Evolutionary conservation across 306 rosid genomes (phyloP), one percentile per base, ranked within the genome.

Genomic region (Comarum palustre): DNA sequence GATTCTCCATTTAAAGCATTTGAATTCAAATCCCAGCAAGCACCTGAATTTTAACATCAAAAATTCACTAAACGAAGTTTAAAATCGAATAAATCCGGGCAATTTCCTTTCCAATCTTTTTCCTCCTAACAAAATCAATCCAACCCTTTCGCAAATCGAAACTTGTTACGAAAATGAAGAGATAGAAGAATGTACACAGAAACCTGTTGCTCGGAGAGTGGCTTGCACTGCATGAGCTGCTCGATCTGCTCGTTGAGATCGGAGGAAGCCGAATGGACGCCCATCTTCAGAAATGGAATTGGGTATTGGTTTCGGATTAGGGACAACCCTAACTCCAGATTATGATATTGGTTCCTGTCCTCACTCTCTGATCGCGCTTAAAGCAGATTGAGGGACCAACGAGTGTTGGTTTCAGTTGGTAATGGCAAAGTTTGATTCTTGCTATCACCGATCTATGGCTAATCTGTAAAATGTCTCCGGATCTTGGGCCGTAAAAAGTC

Each of bases 181-280:
- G 16, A 71, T 36, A n/a, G 48, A 14, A 3, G 66, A 54, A 34
- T 8, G 71, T 15, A 71, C 3, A 51, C 19, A 76, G 12, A 54
- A 78, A 94, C 98, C 97, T 91, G 97, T 58, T 85, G 97, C 81
- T 94, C 98, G 24, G 94, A 86, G 71, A 94, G 96, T 32, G 98
- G 98, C 80, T 91, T 91, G 97, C 98, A 94, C 87, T 94, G 95
- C 97, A 86, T 89, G 83, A 94, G 97, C 90, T 94, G 97, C 24
- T 97, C 85, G 95, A 94, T 94, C 98, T 94, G 97, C 82, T 94
- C 96, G 66, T 94, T 89, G 70, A 94, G 90, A 77, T 91, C 96
- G 60, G 90, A 71, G 11, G 86, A 51, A 52, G 82, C 62, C 19
- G 94, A 94, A 88, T 89, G 84, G 46, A 82, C 72, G 57, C 94